Base-by-base conservation (phyloP, 768 basidiomycete genomes). In the Jaapia argillacea region DNA sequence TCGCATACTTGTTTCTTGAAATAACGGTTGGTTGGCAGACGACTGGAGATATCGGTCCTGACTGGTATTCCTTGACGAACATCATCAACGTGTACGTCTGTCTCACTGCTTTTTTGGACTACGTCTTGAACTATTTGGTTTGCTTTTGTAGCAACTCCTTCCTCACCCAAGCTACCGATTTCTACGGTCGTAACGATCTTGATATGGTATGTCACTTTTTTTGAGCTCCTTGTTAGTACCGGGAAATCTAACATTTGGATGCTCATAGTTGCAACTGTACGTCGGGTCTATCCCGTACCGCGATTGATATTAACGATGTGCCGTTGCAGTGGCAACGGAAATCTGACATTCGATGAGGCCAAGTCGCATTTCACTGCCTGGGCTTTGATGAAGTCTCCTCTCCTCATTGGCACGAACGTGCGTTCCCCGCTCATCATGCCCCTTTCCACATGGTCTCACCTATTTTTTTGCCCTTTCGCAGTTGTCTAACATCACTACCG, bases 321-420 rank as follows among this genome's bases (percentile, higher is more conserved):
- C n/a, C n/a, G n/a, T n/a, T n/a, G 16, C 52, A 81, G 79, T 21
- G 81, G 81, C 18, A 82, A 83, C 45, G 79, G 77, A 12, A 61
- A 71, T 24, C 61, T 82, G 36, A 72, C 74, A 0, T 71, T 66
- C 52, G 78, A 83, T 12, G 81, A 84, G 59, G 59, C 70, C 21
- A 82, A 82, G 56, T 68, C 78, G 2, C 81, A 84, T 54, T 84
- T 82, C 54, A 82, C 80, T 0, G 79, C 76, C 0, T 83, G 81
- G 81, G 78, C 78, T 26, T 58, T 84, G 24, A 71, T 81, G 74
- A 83, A 81, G 53, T 77, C 76, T 0, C 81, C 81, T 2, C 66
- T 83, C 12, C 62, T 82, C 41, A 75, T 82, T 44, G 72, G 79
- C 42, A 75, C 79, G 4, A 61, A 75, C 41, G 76, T 78, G 45